phyloP scores from a whole-genome alignment of 148 eudicot species.

The Vaccinium darrowii region DNA sequence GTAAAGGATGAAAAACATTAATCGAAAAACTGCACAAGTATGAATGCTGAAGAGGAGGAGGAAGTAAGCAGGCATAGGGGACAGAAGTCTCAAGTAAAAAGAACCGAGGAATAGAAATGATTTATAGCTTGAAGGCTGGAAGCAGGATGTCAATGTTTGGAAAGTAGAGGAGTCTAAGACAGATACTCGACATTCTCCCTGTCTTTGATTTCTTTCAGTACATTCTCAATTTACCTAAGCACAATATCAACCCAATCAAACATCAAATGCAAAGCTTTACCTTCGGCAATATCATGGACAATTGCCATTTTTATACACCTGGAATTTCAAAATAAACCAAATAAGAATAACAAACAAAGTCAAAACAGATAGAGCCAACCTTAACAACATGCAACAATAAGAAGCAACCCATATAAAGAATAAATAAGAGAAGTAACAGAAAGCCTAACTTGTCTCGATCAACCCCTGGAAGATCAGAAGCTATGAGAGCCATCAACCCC shows the following conservation, averaged over 20 bases:
- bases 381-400: not conserved
- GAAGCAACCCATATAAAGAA: not conserved
- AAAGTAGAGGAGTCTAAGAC: not conserved
- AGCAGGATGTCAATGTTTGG: not conserved
- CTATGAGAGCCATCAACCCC: constrained; percentile 90
- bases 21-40: not conserved
- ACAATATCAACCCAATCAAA: not conserved
- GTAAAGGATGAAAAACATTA: not conserved
- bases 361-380: not conserved
- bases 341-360: not conserved
- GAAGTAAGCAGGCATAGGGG: not conserved
- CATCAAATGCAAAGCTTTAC: constrained; percentile 30
- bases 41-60: not conserved
- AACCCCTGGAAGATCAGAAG: constrained; percentile 77
- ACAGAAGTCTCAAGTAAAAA: not conserved
- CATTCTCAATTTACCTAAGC: not conserved
- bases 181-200: no score
- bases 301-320: constrained; percentile 97
- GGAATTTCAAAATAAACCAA: constrained; percentile 14
- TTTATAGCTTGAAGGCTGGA: no score
- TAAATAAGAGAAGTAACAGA: not conserved
- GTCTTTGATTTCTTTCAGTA: not conserved
- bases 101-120: not conserved
- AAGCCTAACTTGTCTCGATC: constrained; percentile 79
- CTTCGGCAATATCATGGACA: constrained; percentile 98